phyloP scores from a whole-genome alignment of 179 eudicot genomes.

The Drosera spatulata region DNA sequence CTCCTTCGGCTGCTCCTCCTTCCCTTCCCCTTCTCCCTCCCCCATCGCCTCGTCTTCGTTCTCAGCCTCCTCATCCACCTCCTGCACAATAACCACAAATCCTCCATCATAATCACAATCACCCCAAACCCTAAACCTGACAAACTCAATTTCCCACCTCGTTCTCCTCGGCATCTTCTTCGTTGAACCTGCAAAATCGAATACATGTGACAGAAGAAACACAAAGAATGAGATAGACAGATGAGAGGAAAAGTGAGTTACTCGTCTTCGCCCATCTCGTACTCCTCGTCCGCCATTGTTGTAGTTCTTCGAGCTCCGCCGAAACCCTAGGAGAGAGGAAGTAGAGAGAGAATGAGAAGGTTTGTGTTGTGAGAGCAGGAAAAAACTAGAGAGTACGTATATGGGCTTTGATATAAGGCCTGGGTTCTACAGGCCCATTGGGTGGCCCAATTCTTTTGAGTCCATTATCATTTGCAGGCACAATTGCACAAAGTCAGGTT shows the following conservation, averaged over 20 bases:
- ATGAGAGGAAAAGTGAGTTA: neutral
- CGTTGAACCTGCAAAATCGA: neutral
- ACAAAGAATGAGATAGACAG: neutral
- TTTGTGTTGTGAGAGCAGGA: no score
- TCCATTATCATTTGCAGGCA: no score
- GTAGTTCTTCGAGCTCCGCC: no score
- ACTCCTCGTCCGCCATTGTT: constrained; percentile 83
- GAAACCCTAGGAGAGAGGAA: no score
- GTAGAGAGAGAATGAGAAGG: no score
- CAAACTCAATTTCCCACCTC: neutral
- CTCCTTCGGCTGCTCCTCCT: constrained; percentile 14
- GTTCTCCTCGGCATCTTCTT: no score
- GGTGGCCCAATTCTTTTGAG: no score
- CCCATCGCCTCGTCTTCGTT: constrained; percentile 51
- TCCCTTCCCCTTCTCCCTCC: constrained; percentile 61
- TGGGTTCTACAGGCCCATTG: no score
- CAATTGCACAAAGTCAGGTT: no score
- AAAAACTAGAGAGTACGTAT: no score
- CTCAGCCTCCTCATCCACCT: constrained; percentile 70
- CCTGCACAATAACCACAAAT: constrained; percentile 38
- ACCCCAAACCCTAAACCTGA: neutral
- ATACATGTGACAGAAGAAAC: neutral
- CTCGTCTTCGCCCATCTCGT: constrained; percentile 57
- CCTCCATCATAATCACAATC: neutral
- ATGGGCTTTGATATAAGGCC: no score